Percentiles rank a stretch among this genome's conserved stretches.
Evolutionary conservation across 441 rosid species (phyloP).

Genomic region (Adansonia madagascariensis): DNA sequence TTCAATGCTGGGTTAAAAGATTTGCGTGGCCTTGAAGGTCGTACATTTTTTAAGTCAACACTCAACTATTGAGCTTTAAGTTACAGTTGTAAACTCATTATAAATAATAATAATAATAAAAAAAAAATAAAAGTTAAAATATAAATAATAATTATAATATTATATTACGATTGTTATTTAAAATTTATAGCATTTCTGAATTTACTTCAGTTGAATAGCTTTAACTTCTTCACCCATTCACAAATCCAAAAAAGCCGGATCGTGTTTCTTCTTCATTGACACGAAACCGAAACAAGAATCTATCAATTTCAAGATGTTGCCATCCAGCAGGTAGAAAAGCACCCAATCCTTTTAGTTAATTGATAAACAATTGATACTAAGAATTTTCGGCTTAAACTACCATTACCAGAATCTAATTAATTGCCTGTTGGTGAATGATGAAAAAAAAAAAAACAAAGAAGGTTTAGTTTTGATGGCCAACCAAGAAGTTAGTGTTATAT

Average conservation of each 20-base stretch:
- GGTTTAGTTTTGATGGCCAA: neutral
- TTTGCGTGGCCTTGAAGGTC: no score
- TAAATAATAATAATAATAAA: no score
- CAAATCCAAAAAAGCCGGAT: conserved; percentile 31
- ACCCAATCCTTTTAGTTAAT: neutral
- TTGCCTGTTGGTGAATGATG: no score
- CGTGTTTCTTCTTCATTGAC: conserved; percentile 32
- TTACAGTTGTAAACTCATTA: no score
- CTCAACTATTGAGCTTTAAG: no score
- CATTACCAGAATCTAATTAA: conserved; percentile 1
- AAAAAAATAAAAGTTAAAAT: no score
- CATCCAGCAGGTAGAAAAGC: neutral
- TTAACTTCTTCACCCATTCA: neutral
- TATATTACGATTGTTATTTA: no score
- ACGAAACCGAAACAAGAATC: neutral
- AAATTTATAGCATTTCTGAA: neutral
- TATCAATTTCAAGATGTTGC: no score
- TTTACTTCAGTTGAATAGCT: conserved; percentile 21
- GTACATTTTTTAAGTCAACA: no score
- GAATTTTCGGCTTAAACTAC: neutral
- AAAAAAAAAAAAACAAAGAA: neutral
- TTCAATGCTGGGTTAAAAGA: no score
- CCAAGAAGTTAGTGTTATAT: neutral
- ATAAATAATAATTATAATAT: no score
- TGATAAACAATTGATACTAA: neutral